Evolutionary conservation across 1,139 yeast genomes (phyloP), one percentile per base, ranked within the genome.

Genomic region (Debaryomycetaceae sp.): DNA sequence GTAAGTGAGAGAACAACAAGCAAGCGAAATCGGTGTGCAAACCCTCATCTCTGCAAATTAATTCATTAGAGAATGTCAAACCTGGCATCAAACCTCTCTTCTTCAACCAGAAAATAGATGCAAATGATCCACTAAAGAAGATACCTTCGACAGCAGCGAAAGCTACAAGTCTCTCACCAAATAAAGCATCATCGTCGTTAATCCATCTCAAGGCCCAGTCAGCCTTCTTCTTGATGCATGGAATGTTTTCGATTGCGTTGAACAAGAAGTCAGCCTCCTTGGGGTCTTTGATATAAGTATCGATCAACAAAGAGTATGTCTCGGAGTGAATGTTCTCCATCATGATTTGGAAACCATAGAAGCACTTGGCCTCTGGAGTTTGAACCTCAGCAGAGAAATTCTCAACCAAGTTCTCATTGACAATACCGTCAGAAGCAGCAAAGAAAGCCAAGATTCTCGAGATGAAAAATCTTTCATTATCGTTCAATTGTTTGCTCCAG

Each of bases 81-180:
- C 99, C 99, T 41, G 99, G 99, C 97, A 93, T 90, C 63, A 91
- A 77, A 61, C 98, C 98, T 66, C 96, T 85, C 81, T 90, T 90
- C 81, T 91, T 89, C 64, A 93, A 82, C 97, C 98, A 91, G 76
- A 91, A 93, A 65, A 95, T 87, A 45, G 98, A 89, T 41, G 99
- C 99, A 69, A 93, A 93, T 5, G 98, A 90, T 51, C 99, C 98
- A 45, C 95, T 84, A 77, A 93, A 91, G 82, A 93, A 93, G 56
- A 95, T 88, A 74, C 99, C 99, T 75, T 93, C 99, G 49, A 93
- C 97, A 49, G 99, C 99, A 49, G 99, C 99, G 64, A 93, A 93
- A 17, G 99, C 99, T 53, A 95, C 95, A 59, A 93, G 79, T 69
- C 99, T 86, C 77, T 93, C 98, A 56, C 85, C 97, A 62, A 87